Conservation (phyloP, 1,284 basidiomycete genomes). For the Fomitopsis schrenkii region DNA sequence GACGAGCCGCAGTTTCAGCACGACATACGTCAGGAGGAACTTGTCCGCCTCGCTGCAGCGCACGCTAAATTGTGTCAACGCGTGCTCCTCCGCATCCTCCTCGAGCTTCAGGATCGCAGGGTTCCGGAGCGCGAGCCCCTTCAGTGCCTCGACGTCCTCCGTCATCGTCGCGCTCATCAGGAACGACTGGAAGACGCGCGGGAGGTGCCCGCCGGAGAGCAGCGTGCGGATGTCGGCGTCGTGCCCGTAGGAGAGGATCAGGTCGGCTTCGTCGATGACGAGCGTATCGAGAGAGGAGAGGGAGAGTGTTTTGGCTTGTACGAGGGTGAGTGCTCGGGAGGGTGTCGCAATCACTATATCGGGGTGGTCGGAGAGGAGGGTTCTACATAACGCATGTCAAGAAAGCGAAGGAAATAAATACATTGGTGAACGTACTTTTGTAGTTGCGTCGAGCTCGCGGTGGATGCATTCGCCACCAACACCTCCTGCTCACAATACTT, state of each 20-base stretch:
- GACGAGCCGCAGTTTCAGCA: slow-evolving; percentile 92
- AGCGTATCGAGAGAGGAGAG: slow-evolving; percentile 75
- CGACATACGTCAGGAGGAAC: slow-evolving; percentile 92
- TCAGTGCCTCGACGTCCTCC: slow-evolving; percentile 89
- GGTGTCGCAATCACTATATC: slow-evolving; percentile 94
- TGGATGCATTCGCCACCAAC: slow-evolving; percentile 75
- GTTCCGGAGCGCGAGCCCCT: slow-evolving; percentile 83
- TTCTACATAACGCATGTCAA: slow-evolving; percentile 35
- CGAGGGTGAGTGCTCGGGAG: slow-evolving; percentile 71
- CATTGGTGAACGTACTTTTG: slow-evolving; percentile 57
- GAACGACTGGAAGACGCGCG: slow-evolving; percentile 91
- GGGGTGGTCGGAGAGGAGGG: slow-evolving; percentile 84
- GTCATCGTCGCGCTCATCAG: slow-evolving; percentile 99
- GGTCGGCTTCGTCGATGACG: slow-evolving; percentile 97
- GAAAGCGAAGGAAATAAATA: no score
- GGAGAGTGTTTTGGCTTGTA: slow-evolving; percentile 45
- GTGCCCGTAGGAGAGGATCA: slow-evolving; percentile 96
- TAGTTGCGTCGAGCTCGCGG: slow-evolving; percentile 67
- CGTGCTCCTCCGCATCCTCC: slow-evolving; percentile 77
- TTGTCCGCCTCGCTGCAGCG: slow-evolving; percentile 91
- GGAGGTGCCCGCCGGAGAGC: slow-evolving; percentile 73
- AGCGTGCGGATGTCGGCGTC: slow-evolving; percentile 89
- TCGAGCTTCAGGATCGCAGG: slow-evolving; percentile 85
- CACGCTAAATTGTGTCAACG: slow-evolving; percentile 86
- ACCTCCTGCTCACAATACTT: slow-evolving; percentile 80